Evolutionary conservation across 495 filamentous ascomycete genomes (phyloP).

Genomic region (Penicillium arizonense): DNA sequence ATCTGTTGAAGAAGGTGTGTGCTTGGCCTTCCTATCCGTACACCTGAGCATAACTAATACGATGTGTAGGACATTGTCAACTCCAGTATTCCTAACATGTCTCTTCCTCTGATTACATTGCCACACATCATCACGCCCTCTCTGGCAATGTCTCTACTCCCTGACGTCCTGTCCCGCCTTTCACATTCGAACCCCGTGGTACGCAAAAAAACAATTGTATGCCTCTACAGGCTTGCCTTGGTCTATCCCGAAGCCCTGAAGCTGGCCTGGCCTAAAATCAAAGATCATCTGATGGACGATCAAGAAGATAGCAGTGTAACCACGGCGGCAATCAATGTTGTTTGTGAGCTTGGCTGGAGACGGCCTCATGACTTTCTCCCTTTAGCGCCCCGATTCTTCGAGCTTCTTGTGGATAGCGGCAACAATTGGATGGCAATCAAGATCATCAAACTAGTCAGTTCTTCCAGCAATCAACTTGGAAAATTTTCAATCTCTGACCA

Average conservation of each 20-base stretch:
- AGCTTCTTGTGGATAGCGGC: constrained; percentile 83
- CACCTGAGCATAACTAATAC: neutral
- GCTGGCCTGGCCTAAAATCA: constrained; percentile 93
- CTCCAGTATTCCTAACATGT: constrained; percentile 68
- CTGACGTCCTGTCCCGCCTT: constrained; percentile 82
- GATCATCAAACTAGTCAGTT: constrained; percentile 86
- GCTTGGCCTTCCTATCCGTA: neutral
- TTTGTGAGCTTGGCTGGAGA: constrained; percentile 94
- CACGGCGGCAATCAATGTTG: constrained; percentile 91
- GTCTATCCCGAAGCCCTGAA: constrained; percentile 93
- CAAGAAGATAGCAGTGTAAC: constrained; percentile 90
- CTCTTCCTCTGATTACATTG: constrained; percentile 80
- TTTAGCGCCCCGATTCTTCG: constrained; percentile 86
- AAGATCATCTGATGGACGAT: constrained; percentile 88
- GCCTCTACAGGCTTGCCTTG: constrained; percentile 85
- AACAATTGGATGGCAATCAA: constrained; percentile 99
- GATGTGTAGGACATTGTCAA: constrained; percentile 71
- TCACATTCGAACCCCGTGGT: constrained; percentile 79
- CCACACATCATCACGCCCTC: constrained; percentile 91
- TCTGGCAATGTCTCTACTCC: constrained; percentile 80
- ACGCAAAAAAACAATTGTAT: constrained; percentile 92
- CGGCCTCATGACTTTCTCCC: constrained; percentile 92
- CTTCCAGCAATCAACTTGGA: neutral
- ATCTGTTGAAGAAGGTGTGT: constrained; percentile 87
- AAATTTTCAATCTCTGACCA: constrained; percentile 10